A percentile compares a stretch with the other conserved stretches of the same genome.
phyloP scores from a whole-genome alignment of 306 rosid species.

The Fagus crenata region DNA sequence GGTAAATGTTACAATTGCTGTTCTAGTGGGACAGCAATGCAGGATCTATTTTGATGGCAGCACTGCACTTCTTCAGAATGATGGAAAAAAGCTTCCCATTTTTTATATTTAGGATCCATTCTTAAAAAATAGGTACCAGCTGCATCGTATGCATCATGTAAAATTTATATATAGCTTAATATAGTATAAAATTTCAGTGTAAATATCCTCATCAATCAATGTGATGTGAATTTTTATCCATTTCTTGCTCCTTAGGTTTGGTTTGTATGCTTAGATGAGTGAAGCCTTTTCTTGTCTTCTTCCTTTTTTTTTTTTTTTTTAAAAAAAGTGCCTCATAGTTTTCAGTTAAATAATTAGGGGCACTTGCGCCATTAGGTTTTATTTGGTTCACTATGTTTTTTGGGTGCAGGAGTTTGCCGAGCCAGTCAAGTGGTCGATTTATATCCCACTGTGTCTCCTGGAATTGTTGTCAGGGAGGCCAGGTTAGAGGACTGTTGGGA shows the following conservation, averaged over 20 bases:
- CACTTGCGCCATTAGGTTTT: slow-evolving; percentile 8
- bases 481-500: slow-evolving; percentile 97
- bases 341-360: not conserved
- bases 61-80: not conserved
- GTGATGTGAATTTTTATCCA: not conserved
- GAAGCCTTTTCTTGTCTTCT: too few relatives aligned
- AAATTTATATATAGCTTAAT: not conserved
- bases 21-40: not conserved
- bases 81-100: not conserved
- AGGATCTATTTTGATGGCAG: not conserved
- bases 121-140: not conserved
- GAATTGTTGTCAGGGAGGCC: slow-evolving; percentile 83
- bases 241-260: not conserved
- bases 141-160: not conserved
- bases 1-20: not conserved
- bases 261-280: too few relatives aligned
- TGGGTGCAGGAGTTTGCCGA: slow-evolving; percentile 69
- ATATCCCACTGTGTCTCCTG: slow-evolving; percentile 73
- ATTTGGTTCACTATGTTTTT: slow-evolving; percentile 29
- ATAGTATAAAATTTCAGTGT: not conserved
- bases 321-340: too few relatives aligned
- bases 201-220: not conserved
- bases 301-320: too few relatives aligned
- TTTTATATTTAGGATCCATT: not conserved
- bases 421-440: slow-evolving; percentile 87